Percentiles rank a stretch among this genome's conserved stretches.
These are phyloP conservation scores for Solanum chmielewskii DNA, from an alignment of 257 asterid species.

Conservation along the genomic window DNA sequence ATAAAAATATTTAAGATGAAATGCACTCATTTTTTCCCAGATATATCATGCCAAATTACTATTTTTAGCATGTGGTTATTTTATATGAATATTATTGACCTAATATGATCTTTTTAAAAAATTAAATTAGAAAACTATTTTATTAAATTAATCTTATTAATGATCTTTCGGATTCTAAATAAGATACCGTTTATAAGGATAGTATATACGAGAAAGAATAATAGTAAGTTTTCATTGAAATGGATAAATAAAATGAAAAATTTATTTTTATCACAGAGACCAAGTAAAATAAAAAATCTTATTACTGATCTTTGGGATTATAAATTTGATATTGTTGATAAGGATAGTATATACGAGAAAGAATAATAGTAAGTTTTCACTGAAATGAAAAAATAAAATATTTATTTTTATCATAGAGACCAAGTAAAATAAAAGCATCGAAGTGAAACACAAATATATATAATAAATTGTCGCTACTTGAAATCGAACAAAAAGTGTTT, in stretches of 20 bases:
- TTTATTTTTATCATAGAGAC: too few species aligned
- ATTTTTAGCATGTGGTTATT: background rate
- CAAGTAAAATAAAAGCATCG: too few species aligned
- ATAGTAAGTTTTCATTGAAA: background rate
- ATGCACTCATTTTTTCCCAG: background rate
- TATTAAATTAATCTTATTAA: background rate
- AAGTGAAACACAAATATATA: background rate
- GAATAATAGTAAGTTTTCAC: background rate
- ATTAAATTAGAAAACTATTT: background rate
- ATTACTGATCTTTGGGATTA: background rate
- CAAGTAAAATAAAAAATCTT: background rate
- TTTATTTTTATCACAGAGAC: too few species aligned
- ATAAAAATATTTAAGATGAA: background rate
- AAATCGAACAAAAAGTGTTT: background rate
- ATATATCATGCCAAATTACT: background rate
- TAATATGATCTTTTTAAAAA: background rate
- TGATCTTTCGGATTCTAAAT: background rate
- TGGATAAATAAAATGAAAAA: too few species aligned
- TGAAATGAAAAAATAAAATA: too few species aligned
- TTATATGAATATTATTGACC: background rate
- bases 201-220: background rate
- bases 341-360: background rate
- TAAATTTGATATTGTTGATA: background rate
- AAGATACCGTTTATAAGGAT: background rate
- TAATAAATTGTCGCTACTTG: background rate